Conservation (phyloP, 2,329 filamentous ascomycete species). For the Aspergillus luchuensis region DNA sequence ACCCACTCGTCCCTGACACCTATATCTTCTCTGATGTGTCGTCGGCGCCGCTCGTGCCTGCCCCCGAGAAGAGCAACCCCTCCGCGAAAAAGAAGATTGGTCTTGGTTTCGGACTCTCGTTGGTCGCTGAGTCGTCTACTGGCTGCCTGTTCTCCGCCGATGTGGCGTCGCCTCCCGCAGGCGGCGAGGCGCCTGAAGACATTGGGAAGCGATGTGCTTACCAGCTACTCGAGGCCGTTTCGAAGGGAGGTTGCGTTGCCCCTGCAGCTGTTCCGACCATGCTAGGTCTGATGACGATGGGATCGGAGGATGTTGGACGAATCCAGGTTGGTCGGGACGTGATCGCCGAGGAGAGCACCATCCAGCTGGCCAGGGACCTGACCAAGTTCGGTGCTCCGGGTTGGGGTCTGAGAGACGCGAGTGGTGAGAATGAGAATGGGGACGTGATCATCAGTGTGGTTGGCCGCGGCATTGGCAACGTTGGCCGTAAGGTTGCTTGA, state of each 20-base stretch:
- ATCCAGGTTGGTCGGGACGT: conserved; percentile 79
- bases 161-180: conserved; percentile 69
- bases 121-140: conserved; percentile 90
- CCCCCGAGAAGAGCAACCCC: conserved; percentile 68
- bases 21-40: conserved; percentile 77
- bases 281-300: conserved; percentile 94
- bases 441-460: conserved; percentile 90
- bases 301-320: conserved; percentile 89
- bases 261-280: conserved; percentile 71
- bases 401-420: conserved; percentile 82
- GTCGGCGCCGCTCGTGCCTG: conserved; percentile 62
- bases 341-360: conserved; percentile 75
- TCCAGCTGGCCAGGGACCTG: conserved; percentile 80
- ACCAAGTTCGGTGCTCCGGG: conserved; percentile 85
- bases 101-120: conserved; percentile 84
- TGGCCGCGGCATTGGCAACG: conserved; percentile 89
- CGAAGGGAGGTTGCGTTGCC: conserved; percentile 78
- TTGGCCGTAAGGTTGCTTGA: conserved; percentile 83
- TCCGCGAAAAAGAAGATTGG: conserved; percentile 65
- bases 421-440: conserved; percentile 61
- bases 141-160: conserved; percentile 89
- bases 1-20: conserved; percentile 81
- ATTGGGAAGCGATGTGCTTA: conserved; percentile 85
- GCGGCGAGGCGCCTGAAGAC: conserved; percentile 85
- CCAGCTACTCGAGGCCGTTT: conserved; percentile 81